These are phyloP conservation scores for Astragalus glycyphyllos DNA, from an alignment of 306 rosid species.

Conservation along the genomic window DNA sequence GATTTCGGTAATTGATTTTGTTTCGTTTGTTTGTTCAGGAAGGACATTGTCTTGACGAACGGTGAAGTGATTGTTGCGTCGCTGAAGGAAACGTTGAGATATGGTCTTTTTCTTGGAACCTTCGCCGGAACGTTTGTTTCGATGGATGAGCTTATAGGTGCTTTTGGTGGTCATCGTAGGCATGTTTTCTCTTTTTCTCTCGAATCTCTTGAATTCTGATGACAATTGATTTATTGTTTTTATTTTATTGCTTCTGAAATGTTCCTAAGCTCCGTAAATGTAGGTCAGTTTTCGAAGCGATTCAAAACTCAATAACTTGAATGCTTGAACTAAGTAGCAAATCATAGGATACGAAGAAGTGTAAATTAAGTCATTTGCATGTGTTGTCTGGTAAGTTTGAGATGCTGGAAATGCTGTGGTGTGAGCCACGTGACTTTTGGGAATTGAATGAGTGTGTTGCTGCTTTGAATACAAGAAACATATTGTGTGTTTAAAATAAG, in stretches of 20 bases:
- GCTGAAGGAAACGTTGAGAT: slow-evolving; percentile 88
- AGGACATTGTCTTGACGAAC: slow-evolving; percentile 62
- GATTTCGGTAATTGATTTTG: not conserved
- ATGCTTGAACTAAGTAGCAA: no score
- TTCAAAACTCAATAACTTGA: not conserved
- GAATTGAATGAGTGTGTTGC: not conserved
- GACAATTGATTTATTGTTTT: slow-evolving; percentile 1
- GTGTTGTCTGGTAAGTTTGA: not conserved
- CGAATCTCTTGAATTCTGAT: not conserved
- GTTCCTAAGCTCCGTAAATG: not conserved
- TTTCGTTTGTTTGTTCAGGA: slow-evolving; percentile 46
- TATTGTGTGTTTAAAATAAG: not conserved
- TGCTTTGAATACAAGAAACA: not conserved
- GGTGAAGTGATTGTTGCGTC: slow-evolving; percentile 70
- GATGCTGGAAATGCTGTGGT: not conserved
- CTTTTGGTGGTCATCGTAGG: slow-evolving; percentile 89
- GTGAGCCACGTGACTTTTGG: not conserved
- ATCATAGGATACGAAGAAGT: not conserved
- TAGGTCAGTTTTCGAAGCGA: not conserved
- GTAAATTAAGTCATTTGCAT: slow-evolving; percentile 15
- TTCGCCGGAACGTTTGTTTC: slow-evolving; percentile 93
- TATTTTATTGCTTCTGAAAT: slow-evolving; percentile 9
- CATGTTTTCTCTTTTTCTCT: slow-evolving; percentile 55
- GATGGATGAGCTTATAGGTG: slow-evolving; percentile 74
- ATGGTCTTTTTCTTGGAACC: slow-evolving; percentile 89